Evolutionary conservation across 768 basidiomycete genomes (phyloP).

Genomic region (Lyophyllum shimeji): DNA sequence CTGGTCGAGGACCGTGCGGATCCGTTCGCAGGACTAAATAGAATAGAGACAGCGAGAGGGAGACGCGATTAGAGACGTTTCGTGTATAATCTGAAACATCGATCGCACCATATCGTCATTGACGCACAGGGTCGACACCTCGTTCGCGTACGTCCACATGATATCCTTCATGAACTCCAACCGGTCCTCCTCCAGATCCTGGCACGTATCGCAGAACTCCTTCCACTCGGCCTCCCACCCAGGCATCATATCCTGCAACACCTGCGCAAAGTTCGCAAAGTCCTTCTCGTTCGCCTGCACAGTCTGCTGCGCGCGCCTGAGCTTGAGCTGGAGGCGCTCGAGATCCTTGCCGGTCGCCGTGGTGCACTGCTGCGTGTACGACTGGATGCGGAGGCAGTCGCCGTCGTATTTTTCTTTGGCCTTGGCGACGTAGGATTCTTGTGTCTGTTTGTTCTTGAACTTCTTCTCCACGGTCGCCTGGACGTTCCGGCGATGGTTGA

Average conservation of each 20-base stretch:
- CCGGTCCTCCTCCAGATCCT: conserved; percentile 96
- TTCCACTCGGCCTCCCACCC: conserved; percentile 96
- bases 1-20: conserved; percentile 82
- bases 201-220: conserved; percentile 91
- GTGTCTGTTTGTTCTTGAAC: conserved; percentile 82
- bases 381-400: conserved; percentile 87
- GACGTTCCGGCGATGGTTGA: conserved; percentile 63
- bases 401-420: conserved; percentile 89
- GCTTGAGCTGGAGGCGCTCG: conserved; percentile 80
- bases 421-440: conserved; percentile 82
- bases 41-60: too few species aligned
- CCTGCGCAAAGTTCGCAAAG: conserved; percentile 76
- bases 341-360: conserved; percentile 87
- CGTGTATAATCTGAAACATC: neutral
- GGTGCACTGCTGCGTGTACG: conserved; percentile 82
- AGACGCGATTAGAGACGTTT: conserved; percentile 2
- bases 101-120: conserved; percentile 76
- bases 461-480: conserved; percentile 83
- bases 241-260: conserved; percentile 67
- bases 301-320: conserved; percentile 83
- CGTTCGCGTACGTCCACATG: conserved; percentile 94
- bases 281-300: conserved; percentile 91
- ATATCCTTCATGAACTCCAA: conserved; percentile 93
- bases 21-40: conserved; percentile 89
- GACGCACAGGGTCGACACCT: conserved; percentile 92